Evolutionary conservation across 2,329 filamentous ascomycete genomes (phyloP), one percentile per base, ranked within the genome.

Genomic region (Diplodia intermedia): DNA sequence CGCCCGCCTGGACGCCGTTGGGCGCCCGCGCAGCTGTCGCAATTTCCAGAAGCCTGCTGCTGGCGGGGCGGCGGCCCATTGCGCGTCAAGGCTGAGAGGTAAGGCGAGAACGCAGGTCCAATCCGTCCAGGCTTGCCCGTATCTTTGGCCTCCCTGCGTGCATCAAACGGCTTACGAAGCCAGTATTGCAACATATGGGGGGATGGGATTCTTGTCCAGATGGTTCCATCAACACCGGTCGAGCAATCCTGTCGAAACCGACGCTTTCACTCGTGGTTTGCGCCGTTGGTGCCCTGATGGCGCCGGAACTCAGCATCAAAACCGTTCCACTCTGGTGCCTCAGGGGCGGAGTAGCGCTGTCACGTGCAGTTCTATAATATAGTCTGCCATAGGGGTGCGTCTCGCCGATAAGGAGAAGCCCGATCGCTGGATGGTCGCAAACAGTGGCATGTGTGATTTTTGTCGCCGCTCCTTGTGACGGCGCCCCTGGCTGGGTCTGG

Each of bases 151-250:
- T 65, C 62, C 62, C 52, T 54, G 62, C 54, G 62, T 55, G 20
- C 62, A 65, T 65, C 62, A 65, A 65, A 65, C 62, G 33, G 62
- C 62, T 65, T 65, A 47, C 43, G n/a, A 47, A 47, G 43, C n/a
- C 43, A 20, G 43, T 47, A 47, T 47, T 47, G n/a, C 43, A 47
- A 47, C 9, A 47, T 8, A 20, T 47, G 6, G 43, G 43, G 43
- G 43, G 40, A 43, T 47, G 43, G 43, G 18, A 9, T 9, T 47
- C 43, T 47, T 47, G n/a, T 47, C 43, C 9, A 47, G n/a, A 47
- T 47, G 43, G 2, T 47, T 20, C 43, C 8, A 7, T 47, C 43
- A 47, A 47, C 43, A 7, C 11, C 43, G 18, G 12, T 47, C 43
- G 43, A 47, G n/a, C 43, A 47, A 11, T 47, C 43, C 43, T 8